phyloP scores from a whole-genome alignment of 2,329 filamentous ascomycete genomes.

The Talaromyces sp. region DNA sequence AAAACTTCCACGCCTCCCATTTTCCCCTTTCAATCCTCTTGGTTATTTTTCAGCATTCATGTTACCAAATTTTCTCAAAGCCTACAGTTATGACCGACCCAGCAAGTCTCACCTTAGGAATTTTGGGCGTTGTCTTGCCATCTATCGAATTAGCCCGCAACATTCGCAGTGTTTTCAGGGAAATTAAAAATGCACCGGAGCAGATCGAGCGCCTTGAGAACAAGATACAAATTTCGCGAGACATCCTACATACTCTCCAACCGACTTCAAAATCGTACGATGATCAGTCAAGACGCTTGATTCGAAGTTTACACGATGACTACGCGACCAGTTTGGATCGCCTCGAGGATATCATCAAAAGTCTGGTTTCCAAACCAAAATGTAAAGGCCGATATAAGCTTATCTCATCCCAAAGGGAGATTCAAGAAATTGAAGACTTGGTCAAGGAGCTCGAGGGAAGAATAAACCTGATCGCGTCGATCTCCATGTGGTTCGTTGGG shows the following conservation, averaged over 20 bases:
- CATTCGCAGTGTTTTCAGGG: not conserved
- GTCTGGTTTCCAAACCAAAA: not conserved
- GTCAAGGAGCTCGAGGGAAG: not conserved
- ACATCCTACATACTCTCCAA: not conserved
- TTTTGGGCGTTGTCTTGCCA: not conserved
- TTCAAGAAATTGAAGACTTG: not conserved
- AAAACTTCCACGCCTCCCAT: not conserved
- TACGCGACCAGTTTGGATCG: not conserved
- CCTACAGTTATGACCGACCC: not conserved
- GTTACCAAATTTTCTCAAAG: not conserved
- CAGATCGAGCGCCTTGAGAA: not conserved
- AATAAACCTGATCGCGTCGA: not conserved
- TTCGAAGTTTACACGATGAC: not conserved
- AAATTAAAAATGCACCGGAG: not conserved
- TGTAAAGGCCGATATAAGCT: not conserved
- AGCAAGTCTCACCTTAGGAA: not conserved
- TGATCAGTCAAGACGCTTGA: not conserved
- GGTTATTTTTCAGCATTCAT: not conserved
- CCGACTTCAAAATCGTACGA: not conserved
- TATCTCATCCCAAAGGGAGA: not conserved
- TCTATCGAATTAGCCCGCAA: not conserved
- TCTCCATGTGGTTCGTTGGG: not conserved
- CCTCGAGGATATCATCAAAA: not conserved
- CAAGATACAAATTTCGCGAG: not conserved
- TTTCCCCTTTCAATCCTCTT: not conserved